These are phyloP conservation scores for Pseudoscleropodium purum DNA, from an alignment of 225 moss, liverwort and hornwort genomes.

Conservation along the genomic window DNA sequence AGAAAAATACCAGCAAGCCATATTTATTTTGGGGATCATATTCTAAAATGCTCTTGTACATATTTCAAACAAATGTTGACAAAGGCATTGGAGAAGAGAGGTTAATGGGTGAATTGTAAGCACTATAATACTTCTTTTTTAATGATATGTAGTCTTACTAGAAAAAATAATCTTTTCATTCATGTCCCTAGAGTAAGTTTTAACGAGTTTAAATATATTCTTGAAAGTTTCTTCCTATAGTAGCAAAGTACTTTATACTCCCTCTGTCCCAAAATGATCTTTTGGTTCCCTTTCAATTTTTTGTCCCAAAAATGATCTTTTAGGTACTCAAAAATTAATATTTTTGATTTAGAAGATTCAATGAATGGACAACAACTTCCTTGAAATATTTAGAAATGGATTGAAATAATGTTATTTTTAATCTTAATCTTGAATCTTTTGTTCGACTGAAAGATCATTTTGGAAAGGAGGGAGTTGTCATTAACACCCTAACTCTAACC, in stretches of 20 bases:
- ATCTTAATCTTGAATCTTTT: neutral
- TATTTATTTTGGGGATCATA: neutral
- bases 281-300: fast-evolving
- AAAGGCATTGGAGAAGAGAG: neutral
- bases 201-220: neutral
- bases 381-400: neutral
- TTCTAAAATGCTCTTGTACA: neutral
- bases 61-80: neutral
- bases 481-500: neutral
- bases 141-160: neutral
- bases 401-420: neutral
- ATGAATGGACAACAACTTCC: neutral
- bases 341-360: neutral
- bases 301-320: too few species aligned
- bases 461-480: neutral
- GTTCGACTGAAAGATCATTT: neutral
- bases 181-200: neutral
- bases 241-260: neutral
- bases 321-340: neutral
- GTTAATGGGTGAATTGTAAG: neutral
- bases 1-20: fast-evolving
- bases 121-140: neutral
- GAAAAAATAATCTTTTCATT: neutral
- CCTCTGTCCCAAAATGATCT: neutral
- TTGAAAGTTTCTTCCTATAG: fast-evolving